phyloP scores from a whole-genome alignment of 1,284 basidiomycete genomes.

The Boletus smithii region DNA sequence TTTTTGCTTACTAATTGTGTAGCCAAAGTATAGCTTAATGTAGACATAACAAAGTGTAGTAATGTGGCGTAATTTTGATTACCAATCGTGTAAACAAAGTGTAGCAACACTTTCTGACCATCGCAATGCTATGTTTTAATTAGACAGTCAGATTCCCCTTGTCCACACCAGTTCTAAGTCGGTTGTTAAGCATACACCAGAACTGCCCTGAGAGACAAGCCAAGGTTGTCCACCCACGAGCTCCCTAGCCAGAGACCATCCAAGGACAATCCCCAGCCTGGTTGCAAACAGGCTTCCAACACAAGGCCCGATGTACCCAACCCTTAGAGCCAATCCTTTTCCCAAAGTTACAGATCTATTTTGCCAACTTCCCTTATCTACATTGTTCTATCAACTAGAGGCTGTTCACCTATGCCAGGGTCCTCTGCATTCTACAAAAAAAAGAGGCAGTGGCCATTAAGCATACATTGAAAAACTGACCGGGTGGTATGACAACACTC shows the following conservation, averaged over 20 bases:
- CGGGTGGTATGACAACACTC: not conserved
- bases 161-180: constrained; percentile 62
- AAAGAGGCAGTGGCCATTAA: not conserved
- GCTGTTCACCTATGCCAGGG: constrained; percentile 32
- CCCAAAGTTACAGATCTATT: constrained; percentile 59
- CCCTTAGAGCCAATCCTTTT: constrained; percentile 62
- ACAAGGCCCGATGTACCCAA: constrained; percentile 50
- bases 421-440: not conserved
- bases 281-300: too few species aligned
- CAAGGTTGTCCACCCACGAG: constrained; percentile 40
- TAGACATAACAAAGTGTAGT: too few species aligned
- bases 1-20: too few species aligned
- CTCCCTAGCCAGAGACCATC: too few species aligned
- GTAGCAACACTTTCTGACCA: constrained; percentile 57
- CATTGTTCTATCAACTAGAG: constrained; percentile 61
- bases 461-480: not conserved
- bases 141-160: constrained; percentile 66
- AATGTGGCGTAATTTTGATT: too few species aligned
- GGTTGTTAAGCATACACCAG: constrained; percentile 53
- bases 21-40: too few species aligned
- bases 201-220: constrained; percentile 42
- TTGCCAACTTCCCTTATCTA: constrained; percentile 59
- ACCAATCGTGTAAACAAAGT: too few species aligned
- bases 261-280: too few species aligned
- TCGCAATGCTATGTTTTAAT: constrained; percentile 65